phyloP scores from a whole-genome alignment of 2,329 filamentous ascomycete genomes.

The Stagonosporopsis tanaceti region DNA sequence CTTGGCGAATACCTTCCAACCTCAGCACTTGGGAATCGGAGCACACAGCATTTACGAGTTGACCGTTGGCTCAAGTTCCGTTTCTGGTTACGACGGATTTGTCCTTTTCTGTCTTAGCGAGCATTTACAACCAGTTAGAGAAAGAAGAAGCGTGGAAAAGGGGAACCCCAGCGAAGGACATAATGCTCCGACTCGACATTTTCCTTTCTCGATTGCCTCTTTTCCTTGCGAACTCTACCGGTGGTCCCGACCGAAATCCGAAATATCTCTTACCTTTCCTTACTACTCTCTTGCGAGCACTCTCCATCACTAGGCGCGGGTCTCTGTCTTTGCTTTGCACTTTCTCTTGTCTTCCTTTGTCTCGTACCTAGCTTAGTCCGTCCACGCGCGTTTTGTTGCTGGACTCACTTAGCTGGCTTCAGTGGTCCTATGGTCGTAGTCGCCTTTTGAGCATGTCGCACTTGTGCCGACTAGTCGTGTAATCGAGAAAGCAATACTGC shows the following conservation, averaged over 20 bases:
- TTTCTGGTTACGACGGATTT: conserved; percentile 53
- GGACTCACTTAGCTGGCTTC: conserved; percentile 40
- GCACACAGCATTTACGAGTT: conserved; percentile 53
- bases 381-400: conserved; percentile 23
- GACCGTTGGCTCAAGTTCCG: conserved; percentile 47
- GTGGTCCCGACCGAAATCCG: conserved; percentile 29
- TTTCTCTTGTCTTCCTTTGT: conserved; percentile 30
- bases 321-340: conserved; percentile 26
- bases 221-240: conserved; percentile 32
- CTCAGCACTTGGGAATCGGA: conserved; percentile 46
- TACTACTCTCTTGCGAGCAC: conserved; percentile 21
- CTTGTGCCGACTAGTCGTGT: conserved; percentile 35
- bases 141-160: conserved; percentile 35
- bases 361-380: conserved; percentile 28
- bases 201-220: conserved; percentile 42
- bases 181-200: conserved; percentile 34
- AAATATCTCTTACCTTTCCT: conserved; percentile 31
- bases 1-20: conserved; percentile 50
- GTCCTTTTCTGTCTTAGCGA: conserved; percentile 52
- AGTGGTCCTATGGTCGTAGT: conserved; percentile 31
- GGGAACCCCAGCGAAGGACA: conserved; percentile 31
- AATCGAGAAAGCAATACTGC: conserved; percentile 38
- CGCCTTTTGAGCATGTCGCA: conserved; percentile 23
- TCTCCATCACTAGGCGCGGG: conserved; percentile 33
- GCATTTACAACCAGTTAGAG: conserved; percentile 50